Conservation (phyloP, 176 grass and related monocot species). For the Raddia distichophylla region DNA sequence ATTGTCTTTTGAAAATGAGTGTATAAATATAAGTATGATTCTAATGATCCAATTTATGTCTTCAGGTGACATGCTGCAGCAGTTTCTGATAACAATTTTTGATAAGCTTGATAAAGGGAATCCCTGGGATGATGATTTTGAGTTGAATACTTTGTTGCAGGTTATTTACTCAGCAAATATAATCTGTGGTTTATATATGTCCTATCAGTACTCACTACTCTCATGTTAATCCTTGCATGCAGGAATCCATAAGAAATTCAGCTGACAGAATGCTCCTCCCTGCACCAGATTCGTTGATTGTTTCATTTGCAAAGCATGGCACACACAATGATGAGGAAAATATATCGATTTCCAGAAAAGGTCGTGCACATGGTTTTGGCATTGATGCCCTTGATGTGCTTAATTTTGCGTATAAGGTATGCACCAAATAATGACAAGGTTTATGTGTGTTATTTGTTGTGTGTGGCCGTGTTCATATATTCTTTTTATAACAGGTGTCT, state of each 20-base stretch:
- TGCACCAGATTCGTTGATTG: conserved; percentile 82
- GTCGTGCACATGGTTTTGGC: conserved; percentile 68
- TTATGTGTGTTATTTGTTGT: conserved; percentile 30
- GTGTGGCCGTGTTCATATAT: conserved; percentile 19
- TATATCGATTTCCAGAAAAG: conserved; percentile 52
- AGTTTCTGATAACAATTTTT: conserved; percentile 87
- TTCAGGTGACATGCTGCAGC: conserved; percentile 96
- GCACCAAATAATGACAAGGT: conserved; percentile 26
- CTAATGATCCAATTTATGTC: conserved; percentile 37
- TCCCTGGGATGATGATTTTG: conserved; percentile 95
- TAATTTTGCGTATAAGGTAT: conserved; percentile 94
- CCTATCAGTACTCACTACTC: conserved; percentile 10
- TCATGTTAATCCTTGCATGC: conserved; percentile 43
- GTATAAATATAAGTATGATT: conserved; percentile 25
- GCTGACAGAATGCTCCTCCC: conserved; percentile 78
- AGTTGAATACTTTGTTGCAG: conserved; percentile 94
- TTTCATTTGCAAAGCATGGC: conserved; percentile 62
- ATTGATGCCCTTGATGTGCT: conserved; percentile 90
- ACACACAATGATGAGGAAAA: conserved; percentile 51
- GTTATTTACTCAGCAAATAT: conserved; percentile 47
- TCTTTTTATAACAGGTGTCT: conserved; percentile 72
- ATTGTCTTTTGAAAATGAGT: conserved; percentile 1
- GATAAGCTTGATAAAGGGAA: conserved; percentile 87
- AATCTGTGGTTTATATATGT: conserved; percentile 29
- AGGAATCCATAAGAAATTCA: conserved; percentile 97